Base-by-base conservation (phyloP, 2,329 filamentous ascomycete genomes). In the Chaetomium sp. region DNA sequence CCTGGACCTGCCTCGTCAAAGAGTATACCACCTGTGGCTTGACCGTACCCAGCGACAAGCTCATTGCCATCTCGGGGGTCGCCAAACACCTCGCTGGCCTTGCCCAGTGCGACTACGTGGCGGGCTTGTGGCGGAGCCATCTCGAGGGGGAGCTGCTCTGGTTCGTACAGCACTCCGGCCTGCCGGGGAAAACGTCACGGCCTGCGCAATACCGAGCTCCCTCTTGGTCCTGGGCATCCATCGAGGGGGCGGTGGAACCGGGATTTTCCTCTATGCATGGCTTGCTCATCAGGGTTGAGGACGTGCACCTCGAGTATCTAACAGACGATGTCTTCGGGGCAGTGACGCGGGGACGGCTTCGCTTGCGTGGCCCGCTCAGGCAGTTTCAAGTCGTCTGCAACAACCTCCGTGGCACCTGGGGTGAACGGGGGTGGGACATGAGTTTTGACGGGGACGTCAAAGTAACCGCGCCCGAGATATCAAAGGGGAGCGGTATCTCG, bases 131-230 rank as follows among this genome's bases (percentile, higher is more conserved):
- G 55, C 59, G 63, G 42, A 21, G 45, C 6, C 21, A 62, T 42
- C 58, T 62, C 4, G 54, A 65, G 38, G 45, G 23, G 25, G 59
- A 62, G 59, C 60, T 65, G 9, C 54, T 65, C 10, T 65, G 63
- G 55, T 3, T n/a, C n/a, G n/a, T n/a, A n/a, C n/a, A n/a, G n/a
- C n/a, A 31, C 4, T 19, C 2, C 5, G 1, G 13, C 2, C 42
- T 47, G 23, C 16, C n/a, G 7, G 31, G 2, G 4, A 29, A 35
- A 27, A 25, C 21, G 7, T n/a, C 49, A 35, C 57, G 38, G 19
- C 45, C 55, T 25, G 12, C 33, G 16, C 29, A 35, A 42, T 62
- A 57, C 16, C 58, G 60, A 19, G 54, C 60, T 10, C 63, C 55
- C 4, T 58, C 54, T 16, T 65, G 49, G 60, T 62, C 63, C 8